A percentile compares a stretch with the other conserved stretches of the same genome.
phyloP scores from a whole-genome alignment of 176 grass and related monocot species.

The Paspalum vaginatum region DNA sequence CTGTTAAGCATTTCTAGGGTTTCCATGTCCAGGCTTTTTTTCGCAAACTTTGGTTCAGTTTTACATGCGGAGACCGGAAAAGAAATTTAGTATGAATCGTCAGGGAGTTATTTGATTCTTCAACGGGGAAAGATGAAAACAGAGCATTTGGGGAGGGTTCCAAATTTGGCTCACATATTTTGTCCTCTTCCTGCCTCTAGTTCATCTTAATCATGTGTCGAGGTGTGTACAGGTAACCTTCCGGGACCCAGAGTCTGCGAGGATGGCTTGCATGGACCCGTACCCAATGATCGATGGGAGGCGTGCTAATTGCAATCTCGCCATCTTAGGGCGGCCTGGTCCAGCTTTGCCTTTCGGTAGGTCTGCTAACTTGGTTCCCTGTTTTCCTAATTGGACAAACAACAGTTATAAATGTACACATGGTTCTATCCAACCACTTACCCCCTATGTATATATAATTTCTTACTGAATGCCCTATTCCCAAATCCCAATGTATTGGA shows the following conservation, averaged over 20 bases:
- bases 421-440: background rate
- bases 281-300: conserved; percentile 69
- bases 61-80: background rate
- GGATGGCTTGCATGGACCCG: conserved; percentile 64
- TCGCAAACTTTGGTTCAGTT: background rate
- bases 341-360: conserved; percentile 59
- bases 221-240: conserved; percentile 62
- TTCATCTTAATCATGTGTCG: conserved; percentile 21
- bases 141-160: background rate
- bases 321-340: conserved; percentile 65
- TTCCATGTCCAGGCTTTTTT: background rate
- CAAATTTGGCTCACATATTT: background rate
- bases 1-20: background rate
- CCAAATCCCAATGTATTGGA: conserved; percentile 40
- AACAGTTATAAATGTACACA: conserved; percentile 11
- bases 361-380: conserved; percentile 34
- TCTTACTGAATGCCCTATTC: conserved; percentile 27
- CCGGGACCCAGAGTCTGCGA: conserved; percentile 61
- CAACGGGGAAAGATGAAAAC: background rate
- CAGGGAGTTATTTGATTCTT: background rate
- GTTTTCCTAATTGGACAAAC: conserved; percentile 1
- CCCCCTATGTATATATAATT: conserved; percentile 1
- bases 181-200: background rate
- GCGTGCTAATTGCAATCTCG: conserved; percentile 77
- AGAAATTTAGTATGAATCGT: background rate